Evolutionary conservation across 1,139 yeast genomes (phyloP).

Genomic region (Scheffersomyces lignicola): DNA sequence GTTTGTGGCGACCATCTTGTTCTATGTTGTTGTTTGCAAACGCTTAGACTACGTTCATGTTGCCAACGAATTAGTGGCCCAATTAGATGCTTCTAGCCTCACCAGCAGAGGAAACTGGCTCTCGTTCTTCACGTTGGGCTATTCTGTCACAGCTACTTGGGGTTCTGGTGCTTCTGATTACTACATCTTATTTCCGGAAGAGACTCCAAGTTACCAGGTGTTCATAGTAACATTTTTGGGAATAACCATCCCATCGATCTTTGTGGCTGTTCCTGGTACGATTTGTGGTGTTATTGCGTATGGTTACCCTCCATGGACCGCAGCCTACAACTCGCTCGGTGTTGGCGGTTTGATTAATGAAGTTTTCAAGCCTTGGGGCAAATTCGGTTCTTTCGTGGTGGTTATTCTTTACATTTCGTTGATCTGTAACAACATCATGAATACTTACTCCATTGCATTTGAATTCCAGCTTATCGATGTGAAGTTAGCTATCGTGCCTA

Average conservation of each 20-base stretch:
- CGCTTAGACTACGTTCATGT: constrained; percentile 43
- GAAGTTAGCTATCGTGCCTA: constrained; percentile 62
- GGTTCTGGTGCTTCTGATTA: constrained; percentile 85
- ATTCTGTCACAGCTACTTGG: constrained; percentile 87
- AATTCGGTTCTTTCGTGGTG: constrained; percentile 56
- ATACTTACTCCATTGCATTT: constrained; percentile 81
- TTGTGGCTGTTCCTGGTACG: constrained; percentile 76
- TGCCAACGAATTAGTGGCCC: constrained; percentile 28
- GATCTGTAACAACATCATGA: constrained; percentile 44
- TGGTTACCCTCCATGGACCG: constrained; percentile 55
- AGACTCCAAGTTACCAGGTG: constrained; percentile 55
- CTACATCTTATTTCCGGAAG: constrained; percentile 77
- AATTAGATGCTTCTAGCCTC: constrained; percentile 27
- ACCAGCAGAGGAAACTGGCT: constrained; percentile 62
- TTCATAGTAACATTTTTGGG: constrained; percentile 67
- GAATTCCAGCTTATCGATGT: constrained; percentile 71
- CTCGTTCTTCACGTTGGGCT: constrained; percentile 69
- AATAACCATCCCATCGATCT: constrained; percentile 67
- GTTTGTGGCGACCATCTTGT: constrained; percentile 60
- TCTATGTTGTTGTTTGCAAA: constrained; percentile 66
- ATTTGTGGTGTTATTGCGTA: constrained; percentile 68
- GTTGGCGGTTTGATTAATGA: constrained; percentile 74
- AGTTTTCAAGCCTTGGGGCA: constrained; percentile 73
- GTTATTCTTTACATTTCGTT: constrained; percentile 34
- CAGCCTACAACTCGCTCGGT: constrained; percentile 58